These are phyloP conservation scores for Spergularia marina DNA, from an alignment of 148 eudicot species.

Conservation along the genomic window DNA sequence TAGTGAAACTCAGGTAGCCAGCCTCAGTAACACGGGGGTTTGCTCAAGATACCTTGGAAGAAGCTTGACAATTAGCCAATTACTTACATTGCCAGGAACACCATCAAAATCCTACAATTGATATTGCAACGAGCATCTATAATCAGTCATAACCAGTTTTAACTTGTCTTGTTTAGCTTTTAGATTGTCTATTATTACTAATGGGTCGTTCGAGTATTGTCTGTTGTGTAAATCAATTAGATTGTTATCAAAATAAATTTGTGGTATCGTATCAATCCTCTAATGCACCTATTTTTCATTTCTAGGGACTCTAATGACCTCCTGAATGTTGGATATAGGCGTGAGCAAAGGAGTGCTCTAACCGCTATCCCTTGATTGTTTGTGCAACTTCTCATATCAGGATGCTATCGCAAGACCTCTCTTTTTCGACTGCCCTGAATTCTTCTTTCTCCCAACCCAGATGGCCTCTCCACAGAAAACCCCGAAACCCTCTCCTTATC, in stretches of 20 bases:
- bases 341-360: neutral
- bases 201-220: no score
- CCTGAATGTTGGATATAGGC: neutral
- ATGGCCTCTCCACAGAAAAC: slow-evolving; percentile 27
- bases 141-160: no score
- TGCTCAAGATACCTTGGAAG: no score
- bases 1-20: no score
- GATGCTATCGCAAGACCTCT: slow-evolving; percentile 51
- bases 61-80: no score
- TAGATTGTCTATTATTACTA: no score
- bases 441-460: slow-evolving; percentile 37
- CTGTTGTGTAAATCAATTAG: no score
- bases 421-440: slow-evolving; percentile 55
- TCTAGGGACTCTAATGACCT: neutral
- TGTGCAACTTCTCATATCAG: slow-evolving; percentile 4
- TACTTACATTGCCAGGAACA: no score
- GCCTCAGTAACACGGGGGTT: no score
- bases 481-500: slow-evolving; percentile 33
- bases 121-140: no score
- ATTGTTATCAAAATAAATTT: neutral
- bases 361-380: neutral
- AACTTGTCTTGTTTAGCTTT: no score
- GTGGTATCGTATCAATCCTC: neutral
- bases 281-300: neutral
- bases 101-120: no score